A percentile compares a stretch with the other conserved stretches of the same genome.
phyloP scores from a whole-genome alignment of 1,284 basidiomycete genomes.

The Sparassis latifolia region DNA sequence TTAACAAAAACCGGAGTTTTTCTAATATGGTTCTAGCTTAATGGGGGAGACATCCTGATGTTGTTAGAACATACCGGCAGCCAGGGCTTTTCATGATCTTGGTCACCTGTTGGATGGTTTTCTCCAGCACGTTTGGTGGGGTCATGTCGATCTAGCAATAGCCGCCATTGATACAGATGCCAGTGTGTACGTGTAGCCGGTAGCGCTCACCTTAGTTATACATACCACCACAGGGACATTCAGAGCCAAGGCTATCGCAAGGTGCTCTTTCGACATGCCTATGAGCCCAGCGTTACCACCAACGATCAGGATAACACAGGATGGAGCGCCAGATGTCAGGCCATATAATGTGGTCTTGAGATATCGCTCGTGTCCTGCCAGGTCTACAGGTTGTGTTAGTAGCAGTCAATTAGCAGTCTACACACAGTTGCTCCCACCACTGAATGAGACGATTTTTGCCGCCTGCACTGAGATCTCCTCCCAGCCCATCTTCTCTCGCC shows the following conservation, averaged over 20 bases:
- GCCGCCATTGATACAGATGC: not conserved
- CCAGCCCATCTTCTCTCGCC: conserved; percentile 88
- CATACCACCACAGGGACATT: conserved; percentile 92
- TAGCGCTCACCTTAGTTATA: conserved; percentile 75
- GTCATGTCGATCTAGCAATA: conserved; percentile 88
- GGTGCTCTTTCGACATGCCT: conserved; percentile 97
- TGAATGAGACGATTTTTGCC: conserved; percentile 94
- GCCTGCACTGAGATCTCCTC: conserved; percentile 91
- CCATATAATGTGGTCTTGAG: conserved; percentile 94
- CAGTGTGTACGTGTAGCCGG: not conserved
- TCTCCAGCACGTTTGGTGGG: conserved; percentile 82
- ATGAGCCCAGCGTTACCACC: conserved; percentile 94
- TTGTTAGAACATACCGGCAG: conserved; percentile 54
- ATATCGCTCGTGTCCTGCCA: conserved; percentile 89
- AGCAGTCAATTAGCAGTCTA: not conserved
- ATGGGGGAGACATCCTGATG: conserved; percentile 5
- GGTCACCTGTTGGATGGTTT: conserved; percentile 88
- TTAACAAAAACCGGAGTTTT: conserved; percentile 77
- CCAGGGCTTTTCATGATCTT: conserved; percentile 94
- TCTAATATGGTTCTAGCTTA: conserved; percentile 29
- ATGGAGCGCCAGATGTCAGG: conserved; percentile 89
- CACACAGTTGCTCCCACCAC: conserved; percentile 42
- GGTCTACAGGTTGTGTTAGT: conserved; percentile 39
- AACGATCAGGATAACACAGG: conserved; percentile 94
- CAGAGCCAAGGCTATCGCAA: conserved; percentile 90